Conservation (phyloP, 495 filamentous ascomycete species). For the Talaromyces proteolyticus region DNA sequence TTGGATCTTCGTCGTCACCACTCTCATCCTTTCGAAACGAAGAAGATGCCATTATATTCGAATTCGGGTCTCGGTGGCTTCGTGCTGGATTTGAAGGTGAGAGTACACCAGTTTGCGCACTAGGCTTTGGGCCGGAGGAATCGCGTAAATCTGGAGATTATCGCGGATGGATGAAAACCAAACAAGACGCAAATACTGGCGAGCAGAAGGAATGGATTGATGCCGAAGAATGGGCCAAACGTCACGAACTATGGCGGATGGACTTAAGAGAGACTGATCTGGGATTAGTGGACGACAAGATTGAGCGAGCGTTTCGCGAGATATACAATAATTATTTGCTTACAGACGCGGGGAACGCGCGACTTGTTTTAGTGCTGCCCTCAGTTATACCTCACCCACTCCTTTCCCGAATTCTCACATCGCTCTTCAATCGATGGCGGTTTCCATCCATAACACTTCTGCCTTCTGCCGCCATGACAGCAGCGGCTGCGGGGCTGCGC, state of each 20-base stretch:
- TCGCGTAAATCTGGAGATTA: conserved; percentile 81
- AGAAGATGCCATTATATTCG: conserved; percentile 78
- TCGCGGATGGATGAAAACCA: conserved; percentile 52
- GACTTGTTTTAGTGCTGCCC: conserved; percentile 69
- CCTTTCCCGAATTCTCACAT: conserved; percentile 66
- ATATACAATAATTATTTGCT: conserved; percentile 83
- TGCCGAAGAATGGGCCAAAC: conserved; percentile 58
- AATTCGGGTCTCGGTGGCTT: conserved; percentile 74
- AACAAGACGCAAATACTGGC: conserved; percentile 9
- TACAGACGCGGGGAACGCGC: conserved; percentile 65
- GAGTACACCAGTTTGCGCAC: conserved; percentile 60
- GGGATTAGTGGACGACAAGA: conserved; percentile 77
- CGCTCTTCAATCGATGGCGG: conserved; percentile 73
- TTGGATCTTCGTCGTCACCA: conserved; percentile 65
- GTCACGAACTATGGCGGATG: conserved; percentile 75
- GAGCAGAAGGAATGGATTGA: conserved; percentile 22
- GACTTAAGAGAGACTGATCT: conserved; percentile 69
- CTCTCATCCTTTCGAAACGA: conserved; percentile 67
- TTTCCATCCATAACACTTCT: conserved; percentile 77
- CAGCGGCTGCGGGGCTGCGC: conserved; percentile 75
- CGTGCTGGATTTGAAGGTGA: conserved; percentile 84
- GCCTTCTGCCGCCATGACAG: conserved; percentile 62
- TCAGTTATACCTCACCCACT: conserved; percentile 73
- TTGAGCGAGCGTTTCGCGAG: conserved; percentile 77
- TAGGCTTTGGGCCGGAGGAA: conserved; percentile 66